Conservation (phyloP, 495 filamentous ascomycete species). For the Haplographium delicatum region DNA sequence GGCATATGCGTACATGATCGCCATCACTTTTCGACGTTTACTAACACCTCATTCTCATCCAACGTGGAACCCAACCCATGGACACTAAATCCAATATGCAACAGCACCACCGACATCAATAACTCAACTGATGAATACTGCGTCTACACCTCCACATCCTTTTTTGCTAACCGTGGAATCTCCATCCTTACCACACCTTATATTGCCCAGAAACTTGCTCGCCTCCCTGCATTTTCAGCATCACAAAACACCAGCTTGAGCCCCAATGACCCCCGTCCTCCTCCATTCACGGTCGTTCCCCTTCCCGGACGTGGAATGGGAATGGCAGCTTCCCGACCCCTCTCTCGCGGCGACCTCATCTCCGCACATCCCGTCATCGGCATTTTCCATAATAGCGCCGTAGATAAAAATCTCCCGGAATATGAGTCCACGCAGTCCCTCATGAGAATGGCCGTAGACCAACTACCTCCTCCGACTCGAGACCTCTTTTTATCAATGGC, state of each 20-base stretch:
- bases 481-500: constrained; percentile 10
- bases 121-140: constrained; percentile 10
- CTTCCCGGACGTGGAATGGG: constrained; percentile 17
- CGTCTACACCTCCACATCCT: constrained; percentile 13
- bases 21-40: neutral
- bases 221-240: neutral
- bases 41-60: neutral
- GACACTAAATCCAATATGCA: constrained; percentile 11
- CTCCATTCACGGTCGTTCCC: constrained; percentile 2
- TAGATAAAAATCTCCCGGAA: constrained; percentile 2
- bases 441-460: constrained; percentile 8
- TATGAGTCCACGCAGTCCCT: neutral
- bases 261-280: constrained; percentile 4
- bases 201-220: constrained; percentile 6
- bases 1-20: neutral
- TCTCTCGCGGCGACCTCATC: constrained; percentile 12
- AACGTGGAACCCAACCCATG: constrained; percentile 1
- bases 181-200: constrained; percentile 17
- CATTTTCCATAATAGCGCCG: constrained; percentile 14
- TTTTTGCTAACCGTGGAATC: constrained; percentile 11
- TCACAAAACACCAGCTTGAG: neutral
- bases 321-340: constrained; percentile 7
- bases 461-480: constrained; percentile 3
- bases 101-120: too few species aligned
- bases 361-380: constrained; percentile 6